Conservation (phyloP, 345 rosid species). For the Anastatica hierochuntica region DNA sequence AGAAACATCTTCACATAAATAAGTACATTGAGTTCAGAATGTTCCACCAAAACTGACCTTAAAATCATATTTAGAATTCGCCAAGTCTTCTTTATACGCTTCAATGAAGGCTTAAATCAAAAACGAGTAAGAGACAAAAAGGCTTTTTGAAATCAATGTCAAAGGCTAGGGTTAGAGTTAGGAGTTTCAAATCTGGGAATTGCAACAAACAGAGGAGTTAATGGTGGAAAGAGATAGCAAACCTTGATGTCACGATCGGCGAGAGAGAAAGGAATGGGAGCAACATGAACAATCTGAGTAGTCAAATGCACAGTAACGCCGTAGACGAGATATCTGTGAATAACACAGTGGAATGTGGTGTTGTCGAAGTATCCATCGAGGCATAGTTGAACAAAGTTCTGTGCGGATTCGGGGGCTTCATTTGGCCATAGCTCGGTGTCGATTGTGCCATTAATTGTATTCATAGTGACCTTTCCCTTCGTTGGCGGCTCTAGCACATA, state of each 20-base stretch:
- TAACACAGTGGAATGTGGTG: conserved; percentile 86
- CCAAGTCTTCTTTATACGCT: conserved; percentile 87
- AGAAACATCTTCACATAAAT: neutral
- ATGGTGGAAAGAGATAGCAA: neutral
- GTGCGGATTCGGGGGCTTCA: conserved; percentile 84
- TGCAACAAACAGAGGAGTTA: too few species aligned
- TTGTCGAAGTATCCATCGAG: conserved; percentile 82
- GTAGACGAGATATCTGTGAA: conserved; percentile 60
- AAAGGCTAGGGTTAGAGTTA: conserved; percentile 3
- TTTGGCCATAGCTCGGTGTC: conserved; percentile 96
- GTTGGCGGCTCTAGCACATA: conserved; percentile 97
- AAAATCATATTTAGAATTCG: conserved; percentile 77
- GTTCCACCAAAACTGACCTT: conserved; percentile 37
- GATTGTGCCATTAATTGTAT: conserved; percentile 73
- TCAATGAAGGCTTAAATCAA: conserved; percentile 63
- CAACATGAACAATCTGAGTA: conserved; percentile 93
- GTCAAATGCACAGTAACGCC: conserved; percentile 60
- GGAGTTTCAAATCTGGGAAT: conserved; percentile 1
- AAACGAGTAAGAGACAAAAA: neutral
- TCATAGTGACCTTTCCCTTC: conserved; percentile 74
- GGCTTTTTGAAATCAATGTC: neutral
- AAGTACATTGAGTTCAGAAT: neutral
- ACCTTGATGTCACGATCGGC: conserved; percentile 94
- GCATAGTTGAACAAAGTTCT: conserved; percentile 90
- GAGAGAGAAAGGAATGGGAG: conserved; percentile 85